Evolutionary conservation across 2,329 filamentous ascomycete genomes (phyloP), one percentile per base, ranked within the genome.

Genomic region (Hymenoscyphus fructigenus): DNA sequence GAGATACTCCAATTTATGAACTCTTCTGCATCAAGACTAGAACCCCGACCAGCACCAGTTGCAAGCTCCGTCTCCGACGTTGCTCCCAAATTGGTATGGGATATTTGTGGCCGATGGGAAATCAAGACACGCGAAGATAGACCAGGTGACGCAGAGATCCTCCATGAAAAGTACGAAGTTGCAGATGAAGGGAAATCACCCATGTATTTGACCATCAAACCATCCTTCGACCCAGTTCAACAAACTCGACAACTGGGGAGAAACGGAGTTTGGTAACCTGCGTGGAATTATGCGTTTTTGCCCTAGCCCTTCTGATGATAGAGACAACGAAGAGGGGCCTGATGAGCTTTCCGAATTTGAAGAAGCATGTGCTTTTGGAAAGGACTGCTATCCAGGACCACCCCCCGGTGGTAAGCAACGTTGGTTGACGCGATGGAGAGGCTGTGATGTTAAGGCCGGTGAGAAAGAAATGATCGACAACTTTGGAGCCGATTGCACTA

Each of bases 211-310:
- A 23, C 47, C n/a, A 53, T 53, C 47, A 14, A 12, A 20, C 14
- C 20, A 6, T 17, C 44, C 12, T 6, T n/a, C 6, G 20, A 50
- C 44, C 44, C 44, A 5, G 5, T 17, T 17, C 47, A 53, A 20
- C 10, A 53, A 53, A 38, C 34, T 38, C 47, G 55, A 15, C 62
- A 64, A n/a, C 28, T 66, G 34, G 20, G 66, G 61, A n/a, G 56
- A 28, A n/a, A 65, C 66, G 32, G 29, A 57, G 1, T 64, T 65
- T 34, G 66, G 60, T 32, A 44, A 28, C 3, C 53, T 65, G 7
- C 17, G 59, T 59, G 63, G 63, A 7, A 57, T 63, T 17, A 64
- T 67, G 38, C 61, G 66, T 23, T 66, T 66, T 28, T 57, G 57
- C 38, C 60, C 64, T 15, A 17, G 9, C 29, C 59, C 15, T 50